Conservation (phyloP, 495 filamentous ascomycete genomes). For the Annulohypoxylon stygium region DNA sequence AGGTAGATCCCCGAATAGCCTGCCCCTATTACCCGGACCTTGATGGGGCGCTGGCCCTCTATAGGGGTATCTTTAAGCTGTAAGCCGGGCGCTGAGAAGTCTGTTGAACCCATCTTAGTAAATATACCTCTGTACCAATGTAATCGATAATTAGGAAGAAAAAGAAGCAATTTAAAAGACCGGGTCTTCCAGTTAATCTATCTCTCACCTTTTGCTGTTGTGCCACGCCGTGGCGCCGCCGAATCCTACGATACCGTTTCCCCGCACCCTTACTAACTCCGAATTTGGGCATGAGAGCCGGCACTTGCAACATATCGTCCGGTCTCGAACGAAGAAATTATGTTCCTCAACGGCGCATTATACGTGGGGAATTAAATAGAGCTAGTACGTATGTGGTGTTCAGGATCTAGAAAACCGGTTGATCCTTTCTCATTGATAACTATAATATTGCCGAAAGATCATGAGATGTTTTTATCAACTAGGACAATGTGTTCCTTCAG, state of each 20-base stretch:
- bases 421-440: conserved; percentile 10
- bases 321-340: conserved; percentile 11
- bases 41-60: conserved; percentile 61
- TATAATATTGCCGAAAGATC: not conserved
- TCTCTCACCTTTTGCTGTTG: not conserved
- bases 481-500: not conserved
- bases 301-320: conserved; percentile 27
- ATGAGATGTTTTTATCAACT: not conserved
- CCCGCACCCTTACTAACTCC: conserved; percentile 25
- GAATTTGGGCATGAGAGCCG: conserved; percentile 4
- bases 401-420: conserved; percentile 16
- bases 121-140: not conserved
- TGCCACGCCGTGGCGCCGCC: not conserved
- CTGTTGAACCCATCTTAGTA: conserved; percentile 37
- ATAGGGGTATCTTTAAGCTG: conserved; percentile 57
- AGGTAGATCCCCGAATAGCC: conserved; percentile 64
- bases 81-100: conserved; percentile 34
- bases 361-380: conserved; percentile 21
- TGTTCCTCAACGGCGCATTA: conserved; percentile 3
- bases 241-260: conserved; percentile 11
- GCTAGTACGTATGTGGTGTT: conserved; percentile 17
- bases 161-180: not conserved
- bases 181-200: not conserved
- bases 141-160: not conserved
- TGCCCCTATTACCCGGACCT: conserved; percentile 63